A percentile compares a stretch with the other conserved stretches of the same genome.
Evolutionary conservation across 805 yeast genomes (phyloP).

Genomic region (Spathaspora passalidarum): DNA sequence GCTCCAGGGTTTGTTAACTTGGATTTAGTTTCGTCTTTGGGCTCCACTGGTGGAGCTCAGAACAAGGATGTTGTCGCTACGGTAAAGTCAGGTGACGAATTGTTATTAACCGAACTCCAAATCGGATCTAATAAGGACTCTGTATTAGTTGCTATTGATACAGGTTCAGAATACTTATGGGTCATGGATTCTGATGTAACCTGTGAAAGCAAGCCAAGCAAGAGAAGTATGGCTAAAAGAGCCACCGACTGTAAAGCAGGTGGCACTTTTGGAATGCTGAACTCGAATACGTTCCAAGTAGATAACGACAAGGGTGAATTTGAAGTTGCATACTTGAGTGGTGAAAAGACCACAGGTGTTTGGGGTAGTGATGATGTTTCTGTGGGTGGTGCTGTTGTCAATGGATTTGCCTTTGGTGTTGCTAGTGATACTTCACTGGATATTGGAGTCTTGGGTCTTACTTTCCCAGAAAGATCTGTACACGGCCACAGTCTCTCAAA

Average conservation of each 20-base stretch:
- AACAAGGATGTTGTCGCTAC: neutral
- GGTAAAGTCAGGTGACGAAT: neutral
- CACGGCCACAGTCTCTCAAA: constrained; percentile 37
- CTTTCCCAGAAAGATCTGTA: constrained; percentile 7
- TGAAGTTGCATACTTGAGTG: constrained; percentile 45
- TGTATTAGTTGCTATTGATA: constrained; percentile 14
- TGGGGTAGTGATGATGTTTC: constrained; percentile 36
- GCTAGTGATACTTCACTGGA: constrained; percentile 6
- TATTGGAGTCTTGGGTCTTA: constrained; percentile 28
- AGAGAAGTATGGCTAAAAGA: neutral
- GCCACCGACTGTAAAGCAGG: constrained; percentile 24
- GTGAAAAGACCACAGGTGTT: constrained; percentile 45
- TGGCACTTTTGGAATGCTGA: constrained; percentile 34
- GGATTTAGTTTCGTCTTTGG: neutral
- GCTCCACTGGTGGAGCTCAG: neutral
- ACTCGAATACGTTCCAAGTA: constrained; percentile 29
- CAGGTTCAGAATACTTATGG: constrained; percentile 23
- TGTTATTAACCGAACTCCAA: neutral
- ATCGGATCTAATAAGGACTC: constrained; percentile 21
- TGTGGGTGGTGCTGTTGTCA: constrained; percentile 43
- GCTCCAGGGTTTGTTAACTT: neutral
- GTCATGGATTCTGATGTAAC: constrained; percentile 12
- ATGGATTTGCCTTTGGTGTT: constrained; percentile 21
- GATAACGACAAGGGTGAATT: constrained; percentile 39
- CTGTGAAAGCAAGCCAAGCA: constrained; percentile 3